Percentiles rank a stretch among this genome's conserved stretches.
Evolutionary conservation across 768 basidiomycete genomes (phyloP).

Genomic region (Phylloporus arenicola): DNA sequence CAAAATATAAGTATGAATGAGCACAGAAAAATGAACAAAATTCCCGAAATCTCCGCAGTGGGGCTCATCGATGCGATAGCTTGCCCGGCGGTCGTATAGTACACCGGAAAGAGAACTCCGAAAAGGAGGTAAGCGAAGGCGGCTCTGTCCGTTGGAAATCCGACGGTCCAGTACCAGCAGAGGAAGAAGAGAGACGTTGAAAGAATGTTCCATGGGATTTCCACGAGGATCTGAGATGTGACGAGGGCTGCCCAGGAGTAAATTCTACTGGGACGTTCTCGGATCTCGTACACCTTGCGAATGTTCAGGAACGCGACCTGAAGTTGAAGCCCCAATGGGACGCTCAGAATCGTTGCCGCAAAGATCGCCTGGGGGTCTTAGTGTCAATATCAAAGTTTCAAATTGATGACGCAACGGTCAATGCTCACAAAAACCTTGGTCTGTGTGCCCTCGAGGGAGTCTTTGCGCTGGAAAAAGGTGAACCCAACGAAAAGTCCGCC

Average conservation of each 20-base stretch:
- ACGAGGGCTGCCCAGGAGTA: constrained; percentile 63
- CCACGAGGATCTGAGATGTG: constrained; percentile 50
- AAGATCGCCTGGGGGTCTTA: constrained; percentile 40
- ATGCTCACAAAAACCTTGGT: constrained; percentile 59
- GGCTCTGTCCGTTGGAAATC: constrained; percentile 47
- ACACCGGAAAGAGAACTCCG: constrained; percentile 52
- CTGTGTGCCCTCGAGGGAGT: constrained; percentile 53
- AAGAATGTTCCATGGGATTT: constrained; percentile 58
- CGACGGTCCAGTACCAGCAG: constrained; percentile 69
- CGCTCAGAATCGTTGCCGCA: constrained; percentile 46
- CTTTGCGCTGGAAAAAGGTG: constrained; percentile 54
- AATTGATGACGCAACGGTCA: background rate
- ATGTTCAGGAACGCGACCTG: constrained; percentile 55
- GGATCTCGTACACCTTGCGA: constrained; percentile 57
- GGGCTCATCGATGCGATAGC: constrained; percentile 59
- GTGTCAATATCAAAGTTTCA: background rate
- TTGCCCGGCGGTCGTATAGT: constrained; percentile 57
- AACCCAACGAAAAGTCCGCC: constrained; percentile 56
- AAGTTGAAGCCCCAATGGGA: constrained; percentile 57
- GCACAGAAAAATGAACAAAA: constrained; percentile 55
- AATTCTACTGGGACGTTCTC: constrained; percentile 60
- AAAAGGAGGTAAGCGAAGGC: constrained; percentile 55
- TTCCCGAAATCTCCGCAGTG: constrained; percentile 51
- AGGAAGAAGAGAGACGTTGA: constrained; percentile 52
- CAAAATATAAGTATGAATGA: constrained; percentile 61